These are phyloP conservation scores for Chytriomyces sp. DNA, from an alignment of 192 early-diverging fungal species.

Conservation along the genomic window DNA sequence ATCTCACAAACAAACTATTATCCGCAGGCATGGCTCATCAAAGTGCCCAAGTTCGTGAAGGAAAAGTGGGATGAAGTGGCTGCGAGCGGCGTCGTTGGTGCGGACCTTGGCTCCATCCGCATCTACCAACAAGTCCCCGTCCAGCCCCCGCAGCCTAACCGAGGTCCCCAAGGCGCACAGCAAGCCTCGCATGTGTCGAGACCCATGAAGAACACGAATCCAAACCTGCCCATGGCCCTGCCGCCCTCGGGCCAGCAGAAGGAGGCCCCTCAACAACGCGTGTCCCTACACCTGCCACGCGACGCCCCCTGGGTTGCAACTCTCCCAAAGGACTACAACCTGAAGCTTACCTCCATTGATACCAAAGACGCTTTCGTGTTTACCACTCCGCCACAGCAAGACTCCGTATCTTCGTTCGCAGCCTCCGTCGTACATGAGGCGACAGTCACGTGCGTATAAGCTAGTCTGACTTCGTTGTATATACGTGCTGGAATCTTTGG, in stretches of 20 bases:
- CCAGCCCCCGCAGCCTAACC: not conserved
- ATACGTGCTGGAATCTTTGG: too few species aligned
- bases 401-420: constrained; percentile 30
- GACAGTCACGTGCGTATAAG: constrained; percentile 18
- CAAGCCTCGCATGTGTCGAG: not conserved
- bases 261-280: constrained; percentile 15
- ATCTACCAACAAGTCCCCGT: constrained; percentile 57
- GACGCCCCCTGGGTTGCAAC: constrained; percentile 61
- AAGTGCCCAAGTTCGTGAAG: constrained; percentile 88
- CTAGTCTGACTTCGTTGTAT: too few species aligned
- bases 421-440: constrained; percentile 50
- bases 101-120: constrained; percentile 73
- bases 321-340: constrained; percentile 82
- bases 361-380: constrained; percentile 82
- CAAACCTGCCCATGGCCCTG: not conserved
- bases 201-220: too few species aligned
- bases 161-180: not conserved
- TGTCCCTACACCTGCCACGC: constrained; percentile 32
- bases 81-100: constrained; percentile 34
- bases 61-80: constrained; percentile 68
- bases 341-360: constrained; percentile 69
- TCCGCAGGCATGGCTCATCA: constrained; percentile 77
- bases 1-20: too few species aligned
- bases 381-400: constrained; percentile 59
- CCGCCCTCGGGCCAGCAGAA: not conserved